These are phyloP conservation scores for Melastoma malabathricum DNA, from an alignment of 345 rosid species.

Conservation along the genomic window DNA sequence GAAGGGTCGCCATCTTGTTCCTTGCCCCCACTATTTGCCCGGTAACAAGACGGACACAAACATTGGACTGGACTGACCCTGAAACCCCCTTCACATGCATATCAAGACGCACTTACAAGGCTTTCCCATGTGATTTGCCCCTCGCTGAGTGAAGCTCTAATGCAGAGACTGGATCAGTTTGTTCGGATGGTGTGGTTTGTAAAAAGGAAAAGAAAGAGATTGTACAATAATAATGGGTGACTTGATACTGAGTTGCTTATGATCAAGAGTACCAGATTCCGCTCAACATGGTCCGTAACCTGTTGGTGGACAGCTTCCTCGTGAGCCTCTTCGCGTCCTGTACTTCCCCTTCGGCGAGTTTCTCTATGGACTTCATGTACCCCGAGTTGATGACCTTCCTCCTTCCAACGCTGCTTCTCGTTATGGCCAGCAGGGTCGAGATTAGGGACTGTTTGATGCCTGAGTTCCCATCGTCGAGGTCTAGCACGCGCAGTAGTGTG, in stretches of 20 bases:
- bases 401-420: constrained; percentile 59
- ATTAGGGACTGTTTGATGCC: constrained; percentile 48
- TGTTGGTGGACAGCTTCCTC: constrained; percentile 57
- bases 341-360: constrained; percentile 73
- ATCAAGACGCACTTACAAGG: no score
- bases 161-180: no score
- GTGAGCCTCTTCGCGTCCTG: constrained; percentile 74
- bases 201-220: no score
- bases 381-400: constrained; percentile 69
- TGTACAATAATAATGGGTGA: no score
- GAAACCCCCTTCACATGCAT: no score
- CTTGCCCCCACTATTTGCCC: no score
- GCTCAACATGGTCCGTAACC: constrained; percentile 52
- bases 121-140: no score
- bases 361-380: constrained; percentile 67
- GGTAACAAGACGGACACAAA: no score
- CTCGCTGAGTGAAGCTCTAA: no score
- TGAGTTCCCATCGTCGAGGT: constrained; percentile 43
- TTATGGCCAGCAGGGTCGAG: constrained; percentile 55
- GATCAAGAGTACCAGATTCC: constrained; percentile 78
- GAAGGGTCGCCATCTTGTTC: no score
- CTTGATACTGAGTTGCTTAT: constrained; percentile 7
- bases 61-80: no score
- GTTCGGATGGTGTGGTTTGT: no score
- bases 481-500: constrained; percentile 46